Evolutionary conservation across 306 rosid species (phyloP).

Genomic region (Medicago arabica): DNA sequence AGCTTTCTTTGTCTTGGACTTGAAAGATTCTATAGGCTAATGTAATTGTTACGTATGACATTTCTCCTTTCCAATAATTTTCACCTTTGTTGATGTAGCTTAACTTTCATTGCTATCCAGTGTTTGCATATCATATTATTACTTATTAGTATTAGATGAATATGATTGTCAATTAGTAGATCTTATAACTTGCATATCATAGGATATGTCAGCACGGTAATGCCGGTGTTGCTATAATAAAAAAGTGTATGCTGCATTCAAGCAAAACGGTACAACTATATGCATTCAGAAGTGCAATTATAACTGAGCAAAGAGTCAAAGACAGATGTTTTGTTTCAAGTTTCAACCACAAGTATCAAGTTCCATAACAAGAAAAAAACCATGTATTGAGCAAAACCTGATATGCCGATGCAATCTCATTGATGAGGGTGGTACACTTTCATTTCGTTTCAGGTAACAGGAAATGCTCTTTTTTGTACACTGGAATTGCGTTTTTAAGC

Average conservation of each 20-base stretch:
- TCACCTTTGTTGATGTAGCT: neutral
- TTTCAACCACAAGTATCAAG: neutral
- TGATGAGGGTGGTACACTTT: neutral
- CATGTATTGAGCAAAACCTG: neutral
- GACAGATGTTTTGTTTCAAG: neutral
- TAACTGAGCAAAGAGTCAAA: constrained; percentile 1
- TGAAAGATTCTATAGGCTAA: constrained; percentile 31
- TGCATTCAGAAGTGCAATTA: constrained; percentile 9
- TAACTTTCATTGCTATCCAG: neutral
- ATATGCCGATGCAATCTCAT: neutral
- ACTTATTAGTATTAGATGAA: neutral
- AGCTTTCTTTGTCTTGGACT: constrained; percentile 28
- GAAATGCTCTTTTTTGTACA: neutral
- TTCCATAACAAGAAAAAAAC: neutral
- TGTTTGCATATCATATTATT: neutral
- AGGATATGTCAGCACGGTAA: neutral
- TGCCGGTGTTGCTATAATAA: neutral
- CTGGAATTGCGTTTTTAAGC: neutral
- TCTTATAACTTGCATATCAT: constrained; percentile 8
- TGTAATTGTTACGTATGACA: constrained; percentile 12
- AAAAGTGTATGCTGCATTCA: neutral
- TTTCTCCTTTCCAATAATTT: neutral
- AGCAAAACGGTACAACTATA: neutral
- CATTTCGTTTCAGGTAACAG: constrained; percentile 1
- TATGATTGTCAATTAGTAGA: constrained; percentile 6